Evolutionary conservation across 2,329 filamentous ascomycete species (phyloP).

Genomic region (Ophiostoma sp.): DNA sequence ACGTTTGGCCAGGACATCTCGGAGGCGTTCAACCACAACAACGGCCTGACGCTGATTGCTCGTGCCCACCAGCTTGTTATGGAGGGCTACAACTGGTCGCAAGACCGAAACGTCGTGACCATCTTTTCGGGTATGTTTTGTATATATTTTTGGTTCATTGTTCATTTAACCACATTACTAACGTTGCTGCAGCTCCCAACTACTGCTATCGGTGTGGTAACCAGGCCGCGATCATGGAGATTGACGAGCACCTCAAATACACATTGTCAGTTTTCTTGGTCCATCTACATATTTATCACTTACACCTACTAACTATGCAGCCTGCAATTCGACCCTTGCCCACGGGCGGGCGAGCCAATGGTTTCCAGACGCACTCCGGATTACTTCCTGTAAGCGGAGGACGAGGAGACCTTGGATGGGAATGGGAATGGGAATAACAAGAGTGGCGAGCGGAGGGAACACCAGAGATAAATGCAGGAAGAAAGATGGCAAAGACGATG

Average conservation of each 20-base stretch:
- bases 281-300: neutral
- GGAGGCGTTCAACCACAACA: constrained; percentile 99
- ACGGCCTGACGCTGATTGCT: constrained; percentile 90
- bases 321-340: constrained; percentile 98
- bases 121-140: constrained; percentile 81
- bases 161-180: neutral
- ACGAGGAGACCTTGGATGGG: neutral
- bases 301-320: constrained; percentile 45
- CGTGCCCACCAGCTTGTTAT: constrained; percentile 97
- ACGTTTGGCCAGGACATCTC: constrained; percentile 97
- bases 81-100: constrained; percentile 99
- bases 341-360: constrained; percentile 95
- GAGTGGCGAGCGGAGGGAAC: neutral
- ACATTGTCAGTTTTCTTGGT: constrained; percentile 60
- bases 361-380: constrained; percentile 70
- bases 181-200: constrained; percentile 58
- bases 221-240: constrained; percentile 99
- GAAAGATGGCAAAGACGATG: neutral
- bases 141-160: neutral
- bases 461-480: constrained; percentile 6
- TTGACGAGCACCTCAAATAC: constrained; percentile 98
- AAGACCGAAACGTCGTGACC: constrained; percentile 95
- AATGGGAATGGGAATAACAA: too few species aligned
- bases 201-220: constrained; percentile 99
- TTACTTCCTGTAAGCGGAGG: constrained; percentile 22